phyloP scores from a whole-genome alignment of 2,329 filamentous ascomycete genomes.

The Fusarium agapanthi region DNA sequence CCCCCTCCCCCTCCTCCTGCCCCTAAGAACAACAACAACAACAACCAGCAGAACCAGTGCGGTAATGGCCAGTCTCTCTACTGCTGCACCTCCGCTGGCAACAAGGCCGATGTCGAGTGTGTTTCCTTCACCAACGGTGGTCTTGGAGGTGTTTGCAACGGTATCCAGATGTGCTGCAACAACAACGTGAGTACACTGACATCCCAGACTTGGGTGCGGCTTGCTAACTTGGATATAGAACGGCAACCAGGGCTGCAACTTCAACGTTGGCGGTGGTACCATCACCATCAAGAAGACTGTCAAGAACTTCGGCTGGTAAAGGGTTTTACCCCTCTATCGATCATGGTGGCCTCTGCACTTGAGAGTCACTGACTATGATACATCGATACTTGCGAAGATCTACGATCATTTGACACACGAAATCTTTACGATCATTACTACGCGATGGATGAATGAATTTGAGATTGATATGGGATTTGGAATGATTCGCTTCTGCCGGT shows the following conservation, averaged over 20 bases:
- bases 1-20: background rate
- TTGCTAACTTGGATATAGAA: background rate
- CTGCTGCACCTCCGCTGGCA: background rate
- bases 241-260: background rate
- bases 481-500: background rate
- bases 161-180: background rate
- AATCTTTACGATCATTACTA: background rate
- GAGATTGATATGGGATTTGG: background rate
- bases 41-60: background rate
- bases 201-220: accelerated
- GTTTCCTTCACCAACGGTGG: background rate
- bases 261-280: background rate
- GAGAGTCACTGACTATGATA: background rate
- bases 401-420: background rate
- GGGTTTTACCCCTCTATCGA: background rate
- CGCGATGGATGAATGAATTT: background rate
- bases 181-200: background rate
- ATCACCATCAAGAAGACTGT: background rate
- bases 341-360: background rate
- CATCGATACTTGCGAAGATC: background rate
- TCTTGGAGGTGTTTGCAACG: background rate
- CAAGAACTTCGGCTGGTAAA: background rate
- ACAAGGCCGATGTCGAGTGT: background rate
- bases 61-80: background rate
- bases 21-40: background rate